A percentile compares a stretch with the other conserved stretches of the same genome.
These are phyloP conservation scores for Fistulina hepatica DNA, from an alignment of 1,284 basidiomycete species.

Conservation along the genomic window DNA sequence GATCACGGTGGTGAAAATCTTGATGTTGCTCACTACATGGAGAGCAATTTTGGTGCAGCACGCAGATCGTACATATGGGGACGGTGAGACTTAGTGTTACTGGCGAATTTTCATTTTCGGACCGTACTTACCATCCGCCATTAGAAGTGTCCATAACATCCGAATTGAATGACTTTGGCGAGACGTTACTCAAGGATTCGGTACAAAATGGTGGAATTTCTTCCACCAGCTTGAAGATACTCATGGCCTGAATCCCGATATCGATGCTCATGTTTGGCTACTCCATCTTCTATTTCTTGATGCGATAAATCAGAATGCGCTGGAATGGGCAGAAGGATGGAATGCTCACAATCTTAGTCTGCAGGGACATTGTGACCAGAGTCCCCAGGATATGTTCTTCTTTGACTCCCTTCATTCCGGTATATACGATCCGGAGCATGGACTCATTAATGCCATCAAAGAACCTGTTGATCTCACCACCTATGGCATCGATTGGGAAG, in stretches of 20 bases:
- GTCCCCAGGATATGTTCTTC: conserved; percentile 7
- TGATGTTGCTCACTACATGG: conserved; percentile 4
- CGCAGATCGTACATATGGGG: conserved; percentile 6
- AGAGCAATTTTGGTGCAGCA: neutral
- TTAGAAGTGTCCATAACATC: conserved; percentile 8
- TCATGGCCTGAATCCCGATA: conserved; percentile 4
- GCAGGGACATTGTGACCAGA: neutral
- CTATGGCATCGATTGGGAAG: conserved; percentile 10
- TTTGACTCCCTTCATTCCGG: conserved; percentile 8
- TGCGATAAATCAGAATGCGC: conserved; percentile 17
- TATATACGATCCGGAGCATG: too few species aligned
- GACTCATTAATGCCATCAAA: conserved; percentile 1
- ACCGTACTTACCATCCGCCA: neutral
- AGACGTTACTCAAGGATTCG: conserved; percentile 7
- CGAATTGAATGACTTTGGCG: conserved; percentile 11
- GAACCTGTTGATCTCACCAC: neutral
- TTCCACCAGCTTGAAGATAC: conserved; percentile 8
- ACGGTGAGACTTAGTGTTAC: neutral
- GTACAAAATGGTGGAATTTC: conserved; percentile 8
- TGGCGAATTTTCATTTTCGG: neutral
- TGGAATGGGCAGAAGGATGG: conserved; percentile 11
- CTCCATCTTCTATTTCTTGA: conserved; percentile 24
- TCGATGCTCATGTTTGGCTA: conserved; percentile 23
- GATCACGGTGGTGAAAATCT: conserved; percentile 9
- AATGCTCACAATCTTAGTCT: conserved; percentile 7